A percentile compares a stretch with the other conserved stretches of the same genome.
Evolutionary conservation across 202 grass and related monocot genomes (phyloP).

Genomic region (Bolboschoenoplectus hybrid): DNA sequence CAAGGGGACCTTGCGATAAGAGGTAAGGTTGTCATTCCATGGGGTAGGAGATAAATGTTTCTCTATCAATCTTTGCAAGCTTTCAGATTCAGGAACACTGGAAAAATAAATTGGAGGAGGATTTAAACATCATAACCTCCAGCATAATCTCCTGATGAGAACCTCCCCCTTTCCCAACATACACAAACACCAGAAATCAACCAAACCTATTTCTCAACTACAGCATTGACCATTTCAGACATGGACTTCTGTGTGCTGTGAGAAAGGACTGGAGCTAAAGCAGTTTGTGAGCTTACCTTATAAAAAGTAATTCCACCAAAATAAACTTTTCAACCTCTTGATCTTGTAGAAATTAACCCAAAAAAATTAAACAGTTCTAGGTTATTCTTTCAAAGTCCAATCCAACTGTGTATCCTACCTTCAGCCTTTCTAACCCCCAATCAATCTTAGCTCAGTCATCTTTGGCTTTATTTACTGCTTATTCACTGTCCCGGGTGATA

Average conservation of each 20-base stretch:
- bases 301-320: neutral
- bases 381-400: neutral
- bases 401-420: neutral
- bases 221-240: neutral
- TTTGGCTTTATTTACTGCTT: neutral
- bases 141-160: neutral
- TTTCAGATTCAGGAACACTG: constrained; percentile 70
- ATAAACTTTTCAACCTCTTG: neutral
- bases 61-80: constrained; percentile 64
- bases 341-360: constrained; percentile 12
- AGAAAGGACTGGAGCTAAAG: too few species aligned
- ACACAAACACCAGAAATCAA: neutral
- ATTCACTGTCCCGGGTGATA: neutral
- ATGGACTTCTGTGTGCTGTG: too few species aligned
- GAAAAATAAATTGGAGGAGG: constrained; percentile 41
- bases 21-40: constrained; percentile 77
- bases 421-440: neutral
- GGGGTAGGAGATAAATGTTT: constrained; percentile 79
- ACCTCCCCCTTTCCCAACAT: too few species aligned
- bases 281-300: too few species aligned
- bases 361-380: neutral
- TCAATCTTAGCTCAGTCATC: neutral
- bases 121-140: neutral
- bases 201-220: neutral
- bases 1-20: constrained; percentile 60